These are phyloP conservation scores for Pseudophaeomoniella oleicola DNA, from an alignment of 2,329 filamentous ascomycete species.

Conservation along the genomic window DNA sequence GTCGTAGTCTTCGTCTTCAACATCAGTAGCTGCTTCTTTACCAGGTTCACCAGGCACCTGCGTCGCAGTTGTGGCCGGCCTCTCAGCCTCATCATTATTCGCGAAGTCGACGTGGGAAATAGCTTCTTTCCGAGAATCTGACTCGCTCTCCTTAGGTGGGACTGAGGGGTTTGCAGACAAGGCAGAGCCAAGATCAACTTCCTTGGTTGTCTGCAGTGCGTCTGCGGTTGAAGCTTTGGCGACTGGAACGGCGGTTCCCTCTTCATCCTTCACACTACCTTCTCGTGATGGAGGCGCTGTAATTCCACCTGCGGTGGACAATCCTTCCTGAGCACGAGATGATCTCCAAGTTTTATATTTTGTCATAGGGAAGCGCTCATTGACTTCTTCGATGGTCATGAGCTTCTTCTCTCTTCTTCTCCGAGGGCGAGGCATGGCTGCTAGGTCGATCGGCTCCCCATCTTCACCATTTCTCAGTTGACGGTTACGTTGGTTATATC, in stretches of 20 bases:
- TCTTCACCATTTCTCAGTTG: constrained; percentile 62
- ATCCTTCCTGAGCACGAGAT: constrained; percentile 64
- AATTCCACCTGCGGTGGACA: constrained; percentile 74
- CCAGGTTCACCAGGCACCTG: not conserved
- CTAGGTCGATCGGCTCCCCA: constrained; percentile 76
- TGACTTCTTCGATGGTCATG: constrained; percentile 98
- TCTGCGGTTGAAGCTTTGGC: not conserved
- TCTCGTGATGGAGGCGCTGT: constrained; percentile 56
- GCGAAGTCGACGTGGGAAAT: constrained; percentile 17
- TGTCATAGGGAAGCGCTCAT: constrained; percentile 85
- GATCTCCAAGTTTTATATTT: constrained; percentile 97
- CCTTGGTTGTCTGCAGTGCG: not conserved
- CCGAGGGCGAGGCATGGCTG: constrained; percentile 72
- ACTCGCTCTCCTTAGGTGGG: not conserved
- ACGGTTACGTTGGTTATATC: constrained; percentile 90
- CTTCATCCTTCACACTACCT: constrained; percentile 50
- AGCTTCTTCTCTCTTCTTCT: constrained; percentile 91
- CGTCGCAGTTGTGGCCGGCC: not conserved
- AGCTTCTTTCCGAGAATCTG: constrained; percentile 11
- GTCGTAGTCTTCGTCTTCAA: constrained; percentile 60
- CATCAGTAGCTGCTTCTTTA: constrained; percentile 44
- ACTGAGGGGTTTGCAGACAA: not conserved
- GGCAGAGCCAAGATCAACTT: not conserved
- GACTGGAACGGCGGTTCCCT: not conserved
- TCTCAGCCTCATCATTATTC: constrained; percentile 15